phyloP scores from a whole-genome alignment of 1,139 yeast species.

The Suzukiozyma palmioleophila region DNA sequence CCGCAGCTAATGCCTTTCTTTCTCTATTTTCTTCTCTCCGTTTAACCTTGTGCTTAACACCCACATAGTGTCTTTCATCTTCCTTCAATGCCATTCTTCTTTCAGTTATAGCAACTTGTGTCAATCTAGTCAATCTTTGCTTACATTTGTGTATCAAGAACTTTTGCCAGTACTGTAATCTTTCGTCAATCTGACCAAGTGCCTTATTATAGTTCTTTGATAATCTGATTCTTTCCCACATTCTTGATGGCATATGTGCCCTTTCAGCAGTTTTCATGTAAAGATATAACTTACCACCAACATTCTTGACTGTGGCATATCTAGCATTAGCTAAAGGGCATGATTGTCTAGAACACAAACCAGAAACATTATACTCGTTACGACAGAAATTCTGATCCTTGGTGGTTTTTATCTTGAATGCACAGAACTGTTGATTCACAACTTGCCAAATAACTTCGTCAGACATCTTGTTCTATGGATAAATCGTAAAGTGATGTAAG shows the following conservation, averaged over 20 bases:
- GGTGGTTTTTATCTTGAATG: constrained; percentile 77
- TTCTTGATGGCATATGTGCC: constrained; percentile 87
- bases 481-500: too few relatives aligned
- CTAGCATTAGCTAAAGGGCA: constrained; percentile 96
- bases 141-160: constrained; percentile 89
- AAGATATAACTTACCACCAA: constrained; percentile 82
- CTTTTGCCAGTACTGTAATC: constrained; percentile 89
- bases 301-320: constrained; percentile 88
- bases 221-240: constrained; percentile 91
- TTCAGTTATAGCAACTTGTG: constrained; percentile 95
- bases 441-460: constrained; percentile 85
- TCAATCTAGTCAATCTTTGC: constrained; percentile 88
- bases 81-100: constrained; percentile 87
- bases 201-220: constrained; percentile 88
- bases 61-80: constrained; percentile 89
- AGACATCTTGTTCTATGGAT: constrained; percentile 24
- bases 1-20: constrained; percentile 94
- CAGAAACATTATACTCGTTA: constrained; percentile 85
- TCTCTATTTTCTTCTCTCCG: constrained; percentile 93
- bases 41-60: constrained; percentile 88
- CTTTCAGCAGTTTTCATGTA: constrained; percentile 98
- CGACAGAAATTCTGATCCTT: constrained; percentile 81
- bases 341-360: constrained; percentile 86
- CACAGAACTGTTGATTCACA: constrained; percentile 84
- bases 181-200: constrained; percentile 79